A percentile compares a stretch with the other conserved stretches of the same genome.
phyloP scores from a whole-genome alignment of 805 yeast genomes.

The Soucietia sequanensis region DNA sequence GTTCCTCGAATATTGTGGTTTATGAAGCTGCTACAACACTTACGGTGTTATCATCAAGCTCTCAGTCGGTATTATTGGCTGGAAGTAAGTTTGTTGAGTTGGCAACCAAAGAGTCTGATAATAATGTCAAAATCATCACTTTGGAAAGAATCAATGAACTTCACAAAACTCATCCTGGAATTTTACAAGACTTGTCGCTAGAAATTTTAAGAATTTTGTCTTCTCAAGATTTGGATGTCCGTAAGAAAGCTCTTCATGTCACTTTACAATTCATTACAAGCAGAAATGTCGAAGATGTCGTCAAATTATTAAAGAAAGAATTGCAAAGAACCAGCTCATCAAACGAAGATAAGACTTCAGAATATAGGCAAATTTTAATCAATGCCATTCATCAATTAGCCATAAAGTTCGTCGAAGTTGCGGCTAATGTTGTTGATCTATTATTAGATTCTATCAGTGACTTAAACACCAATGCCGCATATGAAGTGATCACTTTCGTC shows the following conservation, averaged over 20 bases:
- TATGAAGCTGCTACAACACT: constrained; percentile 91
- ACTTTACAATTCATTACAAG: constrained; percentile 77
- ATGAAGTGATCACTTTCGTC: constrained; percentile 86
- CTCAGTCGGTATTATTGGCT: constrained; percentile 69
- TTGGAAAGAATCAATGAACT: constrained; percentile 81
- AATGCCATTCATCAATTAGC: constrained; percentile 89
- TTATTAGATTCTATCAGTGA: constrained; percentile 84
- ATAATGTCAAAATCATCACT: constrained; percentile 90
- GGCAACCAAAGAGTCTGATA: constrained; percentile 91
- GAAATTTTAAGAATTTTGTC: constrained; percentile 83
- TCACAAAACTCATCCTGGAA: constrained; percentile 72
- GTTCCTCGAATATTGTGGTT: constrained; percentile 67
- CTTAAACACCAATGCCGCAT: constrained; percentile 79
- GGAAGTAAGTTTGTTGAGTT: constrained; percentile 85
- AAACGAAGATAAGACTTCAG: constrained; percentile 77
- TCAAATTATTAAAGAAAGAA: constrained; percentile 89
- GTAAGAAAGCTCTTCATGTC: constrained; percentile 81
- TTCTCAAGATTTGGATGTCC: constrained; percentile 89
- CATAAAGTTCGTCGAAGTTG: constrained; percentile 83
- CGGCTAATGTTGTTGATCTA: constrained; percentile 85
- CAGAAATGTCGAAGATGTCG: constrained; percentile 92
- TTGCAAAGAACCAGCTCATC: constrained; percentile 67
- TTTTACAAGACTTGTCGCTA: constrained; percentile 76
- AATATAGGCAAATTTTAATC: constrained; percentile 85
- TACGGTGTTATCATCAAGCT: constrained; percentile 59